Percentiles rank a stretch among this genome's conserved stretches.
Evolutionary conservation across 805 yeast species (phyloP).

Genomic region (Kuraishia hungarica): DNA sequence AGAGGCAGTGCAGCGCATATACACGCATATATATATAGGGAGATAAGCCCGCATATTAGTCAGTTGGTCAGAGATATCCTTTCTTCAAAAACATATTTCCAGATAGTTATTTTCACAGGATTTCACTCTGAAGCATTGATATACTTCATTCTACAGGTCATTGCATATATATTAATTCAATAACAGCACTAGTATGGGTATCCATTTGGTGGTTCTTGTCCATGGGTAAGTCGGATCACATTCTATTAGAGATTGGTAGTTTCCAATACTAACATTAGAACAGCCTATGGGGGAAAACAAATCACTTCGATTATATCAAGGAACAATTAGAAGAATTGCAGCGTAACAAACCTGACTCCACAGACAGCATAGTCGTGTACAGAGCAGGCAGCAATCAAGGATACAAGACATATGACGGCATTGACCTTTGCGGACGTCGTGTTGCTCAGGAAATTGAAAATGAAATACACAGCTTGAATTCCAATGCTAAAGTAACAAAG

Average conservation of each 20-base stretch:
- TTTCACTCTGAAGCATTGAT: too few species aligned
- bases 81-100: too few species aligned
- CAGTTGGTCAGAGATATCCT: not conserved
- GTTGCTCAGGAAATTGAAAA: conserved; percentile 57
- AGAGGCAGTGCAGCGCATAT: not conserved
- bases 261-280: conserved; percentile 1
- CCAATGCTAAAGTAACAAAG: conserved; percentile 40
- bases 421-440: conserved; percentile 75
- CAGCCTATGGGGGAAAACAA: conserved; percentile 69
- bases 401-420: conserved; percentile 77
- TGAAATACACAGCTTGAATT: conserved; percentile 21
- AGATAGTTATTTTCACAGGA: too few species aligned
- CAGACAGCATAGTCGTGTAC: conserved; percentile 30
- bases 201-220: conserved; percentile 38
- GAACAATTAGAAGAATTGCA: conserved; percentile 29
- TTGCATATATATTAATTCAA: not conserved
- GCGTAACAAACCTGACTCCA: conserved; percentile 16
- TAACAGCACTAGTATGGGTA: not conserved
- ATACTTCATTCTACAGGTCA: too few species aligned
- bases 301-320: conserved; percentile 57
- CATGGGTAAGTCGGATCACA: conserved; percentile 36
- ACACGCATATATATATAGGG: not conserved
- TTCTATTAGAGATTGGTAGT: not conserved
- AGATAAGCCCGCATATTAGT: not conserved
- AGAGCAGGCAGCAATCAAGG: conserved; percentile 58